Percentiles rank a stretch among this genome's conserved stretches.
phyloP scores from a whole-genome alignment of 805 yeast genomes.

The Candida chauliodis region DNA sequence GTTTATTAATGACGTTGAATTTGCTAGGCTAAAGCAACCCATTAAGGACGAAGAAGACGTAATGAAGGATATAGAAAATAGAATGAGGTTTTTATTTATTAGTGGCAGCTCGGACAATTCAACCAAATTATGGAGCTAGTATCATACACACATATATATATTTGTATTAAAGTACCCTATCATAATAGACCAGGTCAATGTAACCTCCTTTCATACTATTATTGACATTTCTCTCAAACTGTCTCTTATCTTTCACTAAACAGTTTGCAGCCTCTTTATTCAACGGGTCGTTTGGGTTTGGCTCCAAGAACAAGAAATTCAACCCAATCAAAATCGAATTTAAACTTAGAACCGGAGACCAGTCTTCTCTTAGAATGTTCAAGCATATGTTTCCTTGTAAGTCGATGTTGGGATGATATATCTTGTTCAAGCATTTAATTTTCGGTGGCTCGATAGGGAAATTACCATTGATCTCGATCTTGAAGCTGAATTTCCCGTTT shows the following conservation, averaged over 20 bases:
- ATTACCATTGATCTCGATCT: slow-evolving; percentile 60
- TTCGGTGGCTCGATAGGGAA: slow-evolving; percentile 94
- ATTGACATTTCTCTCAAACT: slow-evolving; percentile 56
- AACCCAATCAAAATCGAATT: slow-evolving; percentile 82
- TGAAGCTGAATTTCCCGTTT: slow-evolving; percentile 67
- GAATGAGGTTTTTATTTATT: slow-evolving; percentile 59
- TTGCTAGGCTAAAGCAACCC: slow-evolving; percentile 41
- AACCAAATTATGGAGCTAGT: slow-evolving; percentile 54
- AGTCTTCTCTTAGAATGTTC: slow-evolving; percentile 88
- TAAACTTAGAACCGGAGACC: slow-evolving; percentile 89
- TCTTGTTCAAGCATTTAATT: slow-evolving; percentile 64
- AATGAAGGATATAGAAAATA: slow-evolving; percentile 32
- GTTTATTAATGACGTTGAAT: slow-evolving; percentile 61
- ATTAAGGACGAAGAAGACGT: slow-evolving; percentile 9
- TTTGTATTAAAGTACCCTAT: slow-evolving; percentile 41
- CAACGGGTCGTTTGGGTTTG: slow-evolving; percentile 88
- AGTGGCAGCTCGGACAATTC: slow-evolving; percentile 63
- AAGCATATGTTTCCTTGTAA: slow-evolving; percentile 86
- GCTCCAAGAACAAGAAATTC: slow-evolving; percentile 80
- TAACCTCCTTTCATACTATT: slow-evolving; percentile 70
- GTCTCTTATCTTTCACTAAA: slow-evolving; percentile 30
- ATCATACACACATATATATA: no score
- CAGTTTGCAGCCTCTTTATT: slow-evolving; percentile 83
- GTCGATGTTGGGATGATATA: slow-evolving; percentile 94
- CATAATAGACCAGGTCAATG: slow-evolving; percentile 58